phyloP scores from a whole-genome alignment of 2,329 filamentous ascomycete genomes.

The Aureobasidium melanogenum region DNA sequence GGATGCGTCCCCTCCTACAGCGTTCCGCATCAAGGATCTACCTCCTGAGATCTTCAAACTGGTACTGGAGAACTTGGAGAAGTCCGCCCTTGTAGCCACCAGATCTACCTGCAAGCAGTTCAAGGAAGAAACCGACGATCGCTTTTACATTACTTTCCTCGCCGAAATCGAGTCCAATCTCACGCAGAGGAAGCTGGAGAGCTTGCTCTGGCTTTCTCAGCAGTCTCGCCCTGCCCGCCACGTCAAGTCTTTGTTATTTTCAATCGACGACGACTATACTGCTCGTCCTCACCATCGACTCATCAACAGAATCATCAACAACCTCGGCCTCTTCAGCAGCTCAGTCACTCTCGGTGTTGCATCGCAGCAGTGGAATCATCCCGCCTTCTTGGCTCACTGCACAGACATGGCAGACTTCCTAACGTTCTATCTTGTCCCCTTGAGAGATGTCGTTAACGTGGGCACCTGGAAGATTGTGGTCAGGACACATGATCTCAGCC shows the following conservation, averaged over 20 bases:
- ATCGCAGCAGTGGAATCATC: neutral
- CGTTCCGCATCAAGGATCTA: neutral
- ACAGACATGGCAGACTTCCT: neutral
- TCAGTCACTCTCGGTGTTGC: neutral
- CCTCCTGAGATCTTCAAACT: neutral
- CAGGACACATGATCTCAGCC: neutral
- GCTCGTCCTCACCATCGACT: neutral
- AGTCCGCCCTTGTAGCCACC: neutral
- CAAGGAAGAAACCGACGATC: neutral
- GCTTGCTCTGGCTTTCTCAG: neutral
- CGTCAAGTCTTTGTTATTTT: neutral
- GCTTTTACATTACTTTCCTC: neutral
- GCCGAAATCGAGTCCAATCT: neutral
- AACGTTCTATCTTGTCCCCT: neutral
- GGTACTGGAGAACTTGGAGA: neutral
- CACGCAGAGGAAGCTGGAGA: neutral
- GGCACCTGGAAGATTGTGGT: neutral
- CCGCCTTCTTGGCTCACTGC: neutral
- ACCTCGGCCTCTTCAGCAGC: neutral
- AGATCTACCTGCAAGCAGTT: neutral
- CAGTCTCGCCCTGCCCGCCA: neutral
- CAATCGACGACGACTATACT: neutral
- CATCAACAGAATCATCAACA: neutral
- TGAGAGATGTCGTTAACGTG: neutral
- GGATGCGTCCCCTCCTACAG: neutral